Base-by-base conservation (phyloP, 306 rosid genomes). In the Sicyos edulis region DNA sequence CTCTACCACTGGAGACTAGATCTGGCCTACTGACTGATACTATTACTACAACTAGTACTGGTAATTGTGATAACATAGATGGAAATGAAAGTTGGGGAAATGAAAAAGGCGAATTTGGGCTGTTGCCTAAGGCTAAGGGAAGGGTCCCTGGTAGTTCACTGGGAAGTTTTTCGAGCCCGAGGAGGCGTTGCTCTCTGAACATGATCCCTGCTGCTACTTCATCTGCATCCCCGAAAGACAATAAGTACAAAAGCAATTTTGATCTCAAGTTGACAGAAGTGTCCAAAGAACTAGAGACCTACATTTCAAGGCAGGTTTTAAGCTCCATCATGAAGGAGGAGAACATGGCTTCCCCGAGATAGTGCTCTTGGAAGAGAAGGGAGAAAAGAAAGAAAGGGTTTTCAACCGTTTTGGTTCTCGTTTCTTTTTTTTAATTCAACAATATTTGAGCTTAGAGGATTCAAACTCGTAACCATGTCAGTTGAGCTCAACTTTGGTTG, bases 261-360 rank as follows among this genome's bases (percentile, higher is more conserved):
- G 97, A 93, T 85, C 82, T 93, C 86, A 91, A 93, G 78, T 78
- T 93, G 68, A 84, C 95, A 13, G 89, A 85, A 61, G 88, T 93
- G 75, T 91, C 99, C 42, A 89, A 85, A 78, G 96, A 95, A 89
- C 96, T 95, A 47, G 99, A 95, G 78, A 95, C 90, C 67, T 95
- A 91, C 78, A 91, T 91, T 76, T 95, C 99, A 65, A 82, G 84
- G 86, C 99, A 93, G 87, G 97, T 87, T 74, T 79, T 90, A 22
- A 84, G 87, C 69, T 88, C 98, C 72, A 92, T 88, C 54, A 86
- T 90, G 17, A 84, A 91, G 83, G 89, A 88, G 85, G 91, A 92
- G 45, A 76, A 74, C 77, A 82, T 82, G 69, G 79, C 93, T 29
- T 87, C 96, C 51, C 96, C 93, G 19, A 82, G 82, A 78, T 85